Evolutionary conservation across 2,329 filamentous ascomycete genomes (phyloP), one percentile per base, ranked within the genome.

Genomic region (Arthrinium phaeospermum): DNA sequence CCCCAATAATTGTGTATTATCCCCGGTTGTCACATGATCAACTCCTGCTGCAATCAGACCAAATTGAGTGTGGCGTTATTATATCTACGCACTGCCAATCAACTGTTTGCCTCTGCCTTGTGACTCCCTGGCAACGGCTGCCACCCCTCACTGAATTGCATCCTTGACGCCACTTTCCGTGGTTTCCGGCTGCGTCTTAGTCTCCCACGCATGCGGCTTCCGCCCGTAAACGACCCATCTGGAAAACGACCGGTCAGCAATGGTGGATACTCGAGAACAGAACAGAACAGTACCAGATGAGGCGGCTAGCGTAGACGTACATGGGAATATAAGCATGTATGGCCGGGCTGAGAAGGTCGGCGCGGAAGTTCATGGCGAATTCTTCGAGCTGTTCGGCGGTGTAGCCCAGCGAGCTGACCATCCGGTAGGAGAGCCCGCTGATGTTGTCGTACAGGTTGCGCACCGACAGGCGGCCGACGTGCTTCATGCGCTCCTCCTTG

Each of bases 221-320:
- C 53, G 16, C 30, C 53, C 53, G 8, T 37, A 64, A 10, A 64
- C 53, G 12, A 37, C 30, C 53, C 53, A 64, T 5, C 53, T 64
- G 27, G 34, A 22, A n/a, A 19, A 14, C 6, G 19, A 3, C 30
- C 7, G 19, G 3, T 64, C 37, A 61, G 30, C 16, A 37, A 61
- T 3, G 1, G 13, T 22, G 1, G 8, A 14, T 2, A 57, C 2
- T 4, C 34, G 2, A 13, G 16, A n/a, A 4, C 1, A 41, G 16
- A n/a, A 4, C 1, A 41, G 16, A 2, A 8, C 8, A n/a, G 7
- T 8, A 4, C 16, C 16, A 41, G 7, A 22, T 19, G 13, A 8
- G 5, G 4, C 19, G 19, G 19, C 27, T 30, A 6, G 51, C 7
- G 10, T 13, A 30, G 14, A 37, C 57, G 3, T 64, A 64, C 57